A percentile compares a stretch with the other conserved stretches of the same genome.
phyloP scores from a whole-genome alignment of 176 grass and related monocot species.

The Triticum turgidum region DNA sequence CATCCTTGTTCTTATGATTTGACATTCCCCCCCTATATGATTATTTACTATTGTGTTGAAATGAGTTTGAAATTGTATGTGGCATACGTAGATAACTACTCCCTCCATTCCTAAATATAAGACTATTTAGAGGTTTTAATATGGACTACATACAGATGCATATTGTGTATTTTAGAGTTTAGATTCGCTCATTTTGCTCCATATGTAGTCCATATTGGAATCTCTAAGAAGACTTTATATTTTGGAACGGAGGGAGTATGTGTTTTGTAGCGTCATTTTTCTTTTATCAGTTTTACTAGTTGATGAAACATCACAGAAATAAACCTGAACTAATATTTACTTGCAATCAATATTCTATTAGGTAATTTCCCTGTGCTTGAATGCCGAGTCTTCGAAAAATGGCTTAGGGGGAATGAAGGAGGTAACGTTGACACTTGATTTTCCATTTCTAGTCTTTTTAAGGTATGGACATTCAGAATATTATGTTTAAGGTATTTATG shows the following conservation, averaged over 20 bases:
- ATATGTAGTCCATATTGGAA: too few relatives aligned
- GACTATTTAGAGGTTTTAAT: too few relatives aligned
- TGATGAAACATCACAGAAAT: background rate
- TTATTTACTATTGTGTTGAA: background rate
- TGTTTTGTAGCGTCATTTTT: background rate
- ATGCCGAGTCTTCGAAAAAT: slow-evolving; percentile 28
- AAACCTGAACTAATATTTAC: background rate
- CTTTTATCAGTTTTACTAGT: background rate
- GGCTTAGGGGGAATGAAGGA: slow-evolving; percentile 39
- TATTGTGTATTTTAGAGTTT: too few relatives aligned
- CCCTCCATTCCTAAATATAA: too few relatives aligned
- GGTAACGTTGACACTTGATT: slow-evolving; percentile 29
- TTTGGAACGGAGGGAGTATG: background rate
- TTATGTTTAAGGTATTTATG: background rate
- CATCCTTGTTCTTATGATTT: background rate
- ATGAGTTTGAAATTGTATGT: background rate
- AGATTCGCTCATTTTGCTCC: too few relatives aligned
- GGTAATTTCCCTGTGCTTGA: slow-evolving; percentile 50
- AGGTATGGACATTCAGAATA: background rate
- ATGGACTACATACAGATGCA: too few relatives aligned
- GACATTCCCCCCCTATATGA: background rate
- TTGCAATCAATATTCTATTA: slow-evolving; percentile 5
- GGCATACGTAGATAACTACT: background rate
- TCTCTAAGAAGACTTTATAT: too few relatives aligned
- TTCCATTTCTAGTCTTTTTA: background rate